Evolutionary conservation across 1,284 basidiomycete species (phyloP).

Genomic region (Trametes hirsuta): DNA sequence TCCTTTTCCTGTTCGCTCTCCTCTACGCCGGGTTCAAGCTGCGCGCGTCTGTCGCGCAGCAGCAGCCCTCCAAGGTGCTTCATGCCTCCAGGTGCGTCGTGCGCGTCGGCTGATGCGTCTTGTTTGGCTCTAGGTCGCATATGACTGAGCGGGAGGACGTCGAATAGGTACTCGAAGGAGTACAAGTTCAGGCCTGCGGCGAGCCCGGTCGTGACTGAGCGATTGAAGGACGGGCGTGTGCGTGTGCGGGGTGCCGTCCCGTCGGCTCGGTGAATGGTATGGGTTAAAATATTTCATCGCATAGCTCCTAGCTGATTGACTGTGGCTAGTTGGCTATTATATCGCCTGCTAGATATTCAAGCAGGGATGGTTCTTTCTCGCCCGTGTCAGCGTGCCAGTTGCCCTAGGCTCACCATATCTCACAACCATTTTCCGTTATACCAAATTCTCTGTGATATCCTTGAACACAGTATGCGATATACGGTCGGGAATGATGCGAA

Average conservation of each 20-base stretch:
- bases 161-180: constrained; percentile 62
- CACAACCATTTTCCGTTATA: too few species aligned
- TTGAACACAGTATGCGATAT: too few species aligned
- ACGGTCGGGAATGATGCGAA: too few species aligned
- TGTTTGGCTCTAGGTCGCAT: constrained; percentile 3
- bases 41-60: constrained; percentile 28
- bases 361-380: too few species aligned
- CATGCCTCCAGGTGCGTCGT: constrained; percentile 51
- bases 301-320: too few species aligned
- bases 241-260: constrained; percentile 58
- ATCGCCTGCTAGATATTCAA: too few species aligned
- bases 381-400: too few species aligned
- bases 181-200: constrained; percentile 69
- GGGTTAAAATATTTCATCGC: neutral
- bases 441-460: too few species aligned
- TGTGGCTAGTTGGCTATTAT: too few species aligned
- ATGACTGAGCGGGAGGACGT: neutral
- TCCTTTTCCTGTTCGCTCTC: constrained; percentile 44
- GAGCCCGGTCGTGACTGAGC: constrained; percentile 67
- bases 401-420: too few species aligned
- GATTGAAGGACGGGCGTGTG: constrained; percentile 57
- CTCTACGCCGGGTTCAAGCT: constrained; percentile 48
- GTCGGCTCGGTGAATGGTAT: constrained; percentile 5
- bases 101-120: neutral
- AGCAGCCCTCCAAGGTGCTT: constrained; percentile 42